Evolutionary conservation across 225 moss, liverwort and hornwort genomes (phyloP), one percentile per base, ranked within the genome.

Genomic region (Bryum argenteum): DNA sequence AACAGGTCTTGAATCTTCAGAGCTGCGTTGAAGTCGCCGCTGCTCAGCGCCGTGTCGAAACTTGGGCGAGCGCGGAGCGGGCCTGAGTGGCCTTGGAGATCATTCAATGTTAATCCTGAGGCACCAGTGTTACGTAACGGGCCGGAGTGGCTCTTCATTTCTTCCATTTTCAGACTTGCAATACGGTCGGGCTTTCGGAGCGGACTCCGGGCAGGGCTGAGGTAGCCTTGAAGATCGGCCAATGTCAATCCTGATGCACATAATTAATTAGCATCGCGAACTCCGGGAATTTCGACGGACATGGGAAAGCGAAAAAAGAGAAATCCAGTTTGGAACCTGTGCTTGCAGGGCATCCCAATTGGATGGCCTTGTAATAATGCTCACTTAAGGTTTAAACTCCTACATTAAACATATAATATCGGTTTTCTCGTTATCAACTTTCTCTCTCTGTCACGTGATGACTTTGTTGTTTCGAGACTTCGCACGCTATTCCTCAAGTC

Each of bases 11-110:
- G 68, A 1, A 55, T 65, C 61, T 75, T 80, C 9, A 78, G 75
- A 6, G 75, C 53, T 15, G 20, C 21, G 45, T 52, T 86, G 22
- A 77, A 69, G 21, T 15, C 39, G 65, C 12, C 83, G 13, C 68
- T 80, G 73, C 61, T 80, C 23, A 71, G 83, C 45, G 80, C 78
- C 9, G 86, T 2, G 45, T 80, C 86, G 69, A 80, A 80, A 70
- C 65, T 80, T 15, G 83, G 83, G 26, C 73, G 73, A 39, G 50
- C 67, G 66, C 72, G 73, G 41, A 75, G 43, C 14, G 78, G 56
- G 13, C 81, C 50, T 1, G 78, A 75, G 55, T 80, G 58, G 54
- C 80, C 75, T 11, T 71, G 71, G 1, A 75, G 42, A 44, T 80
- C 79, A 21, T 45, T 65, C 44, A 70, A 21, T 33, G 69, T 58